Conservation (phyloP, 225 moss, liverwort and hornwort species). For the Ulota crispa region DNA sequence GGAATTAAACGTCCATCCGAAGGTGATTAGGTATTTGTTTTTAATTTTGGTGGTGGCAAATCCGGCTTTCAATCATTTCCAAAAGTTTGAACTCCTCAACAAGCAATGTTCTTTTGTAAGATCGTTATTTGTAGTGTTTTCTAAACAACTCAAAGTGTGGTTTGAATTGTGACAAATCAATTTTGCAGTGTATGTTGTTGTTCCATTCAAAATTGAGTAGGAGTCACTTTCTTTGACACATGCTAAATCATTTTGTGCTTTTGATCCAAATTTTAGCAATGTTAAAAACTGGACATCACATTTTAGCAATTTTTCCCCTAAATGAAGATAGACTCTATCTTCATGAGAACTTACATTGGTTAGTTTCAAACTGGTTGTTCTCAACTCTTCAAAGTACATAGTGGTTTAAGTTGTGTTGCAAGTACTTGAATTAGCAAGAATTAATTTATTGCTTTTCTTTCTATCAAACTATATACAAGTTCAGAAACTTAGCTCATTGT, state of each 20-base stretch:
- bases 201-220: not conserved
- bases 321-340: not conserved
- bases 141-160: not conserved
- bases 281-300: not conserved
- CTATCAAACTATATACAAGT: not conserved
- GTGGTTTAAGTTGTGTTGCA: not conserved
- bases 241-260: not conserved
- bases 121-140: not conserved
- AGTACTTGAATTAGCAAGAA: not conserved
- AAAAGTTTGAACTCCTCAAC: not conserved
- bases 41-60: conserved; percentile 3
- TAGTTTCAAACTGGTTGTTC: not conserved
- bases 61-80: conserved; percentile 8
- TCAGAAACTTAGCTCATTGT: conserved; percentile 10
- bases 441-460: not conserved
- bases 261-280: not conserved
- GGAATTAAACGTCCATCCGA: conserved; percentile 61
- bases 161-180: not conserved
- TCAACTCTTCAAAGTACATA: not conserved
- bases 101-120: not conserved
- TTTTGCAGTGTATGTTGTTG: not conserved
- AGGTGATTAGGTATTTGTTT: conserved; percentile 68
- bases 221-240: not conserved
- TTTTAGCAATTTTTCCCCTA: not conserved
- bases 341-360: not conserved